A percentile compares a stretch with the other conserved stretches of the same genome.
phyloP scores from a whole-genome alignment of 805 yeast genomes.

The Isabelozyma heimii region DNA sequence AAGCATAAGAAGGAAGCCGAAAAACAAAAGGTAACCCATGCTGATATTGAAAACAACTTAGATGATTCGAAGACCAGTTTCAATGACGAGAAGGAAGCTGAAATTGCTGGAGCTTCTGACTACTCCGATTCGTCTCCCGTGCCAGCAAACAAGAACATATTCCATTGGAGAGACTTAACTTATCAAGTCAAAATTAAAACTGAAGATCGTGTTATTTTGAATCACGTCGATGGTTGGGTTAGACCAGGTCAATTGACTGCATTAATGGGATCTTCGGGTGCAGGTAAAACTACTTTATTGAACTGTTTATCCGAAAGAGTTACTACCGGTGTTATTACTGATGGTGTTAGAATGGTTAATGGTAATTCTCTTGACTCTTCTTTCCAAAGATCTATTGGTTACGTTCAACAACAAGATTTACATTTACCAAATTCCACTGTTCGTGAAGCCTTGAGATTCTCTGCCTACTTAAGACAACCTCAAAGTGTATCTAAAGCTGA shows the following conservation, averaged over 20 bases:
- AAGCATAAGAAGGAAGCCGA: conserved; percentile 22
- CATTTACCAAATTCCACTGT: conserved; percentile 70
- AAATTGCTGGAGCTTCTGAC: conserved; percentile 6
- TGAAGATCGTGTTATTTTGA: conserved; percentile 39
- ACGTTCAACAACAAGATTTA: conserved; percentile 78
- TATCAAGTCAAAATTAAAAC: conserved; percentile 35
- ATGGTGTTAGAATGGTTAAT: conserved; percentile 61
- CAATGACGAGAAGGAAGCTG: conserved; percentile 27
- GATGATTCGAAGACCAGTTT: conserved; percentile 24
- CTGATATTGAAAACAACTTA: conserved; percentile 17
- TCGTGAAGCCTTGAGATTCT: conserved; percentile 68
- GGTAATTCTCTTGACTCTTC: conserved; percentile 62
- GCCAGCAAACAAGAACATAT: conserved; percentile 13
- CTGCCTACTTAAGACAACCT: conserved; percentile 74
- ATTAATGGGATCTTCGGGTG: conserved; percentile 84
- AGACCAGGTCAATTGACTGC: conserved; percentile 82
- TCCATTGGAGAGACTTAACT: conserved; percentile 39
- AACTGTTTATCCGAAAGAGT: conserved; percentile 73
- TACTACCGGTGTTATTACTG: conserved; percentile 67
- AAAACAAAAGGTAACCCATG: conserved; percentile 7
- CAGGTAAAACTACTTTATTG: conserved; percentile 78
- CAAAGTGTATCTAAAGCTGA: conserved; percentile 52
- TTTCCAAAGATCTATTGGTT: conserved; percentile 76
- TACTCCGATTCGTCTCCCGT: conserved; percentile 2
- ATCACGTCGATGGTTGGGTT: conserved; percentile 58